Base-by-base conservation (phyloP, 441 rosid genomes). In the Melastoma candidum region DNA sequence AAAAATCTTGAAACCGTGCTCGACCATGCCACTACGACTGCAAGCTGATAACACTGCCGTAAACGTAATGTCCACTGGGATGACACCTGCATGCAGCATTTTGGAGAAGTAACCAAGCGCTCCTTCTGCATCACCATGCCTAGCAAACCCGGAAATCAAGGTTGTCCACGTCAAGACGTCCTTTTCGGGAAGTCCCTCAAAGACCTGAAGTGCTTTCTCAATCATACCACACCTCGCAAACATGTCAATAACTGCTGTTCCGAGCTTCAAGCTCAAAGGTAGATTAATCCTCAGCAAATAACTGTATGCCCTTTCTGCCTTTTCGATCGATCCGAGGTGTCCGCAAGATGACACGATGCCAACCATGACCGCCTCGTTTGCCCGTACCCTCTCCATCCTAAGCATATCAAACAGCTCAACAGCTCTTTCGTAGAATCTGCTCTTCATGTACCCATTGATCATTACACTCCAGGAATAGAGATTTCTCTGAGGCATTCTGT, bases 341-440 rank as follows among this genome's bases (percentile, higher is more conserved):
- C 85, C 81, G 65, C 77, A 85, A 12, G 87, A 81, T 12, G 87
- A 75, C 13, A 76, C 63, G 43, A 81, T 84, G 63, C 84, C 71
- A 46, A 82, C 87, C 90, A 85, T 80, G 47, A 85, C 80, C 0
- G 79, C 77, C 73, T 80, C 90, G 58, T 80, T 85, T 1, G 84
- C 90, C 41, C 32, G 54, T 48, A 74, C 56, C 5, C 87, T 80
- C 66, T 78, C 56, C 7, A 54, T 61, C 64, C 64, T 70, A 72
- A 85, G 77, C 32, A 71, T 22, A 26, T 75, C 65, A 36, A 74
- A 82, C 74, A 80, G 63, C 52, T 72, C 74, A 46, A 80, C 5
- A 12, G 83, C 83, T 72, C 77, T 61, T 24, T 71, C 77, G 44
- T 75, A 85, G 6, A 17, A 51, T 17, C 44, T 54, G 47, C 66